A percentile compares a stretch with the other conserved stretches of the same genome.
Conservation (phyloP, 139 green algal genomes). For the Tetradesmus lagerheimii region DNA sequence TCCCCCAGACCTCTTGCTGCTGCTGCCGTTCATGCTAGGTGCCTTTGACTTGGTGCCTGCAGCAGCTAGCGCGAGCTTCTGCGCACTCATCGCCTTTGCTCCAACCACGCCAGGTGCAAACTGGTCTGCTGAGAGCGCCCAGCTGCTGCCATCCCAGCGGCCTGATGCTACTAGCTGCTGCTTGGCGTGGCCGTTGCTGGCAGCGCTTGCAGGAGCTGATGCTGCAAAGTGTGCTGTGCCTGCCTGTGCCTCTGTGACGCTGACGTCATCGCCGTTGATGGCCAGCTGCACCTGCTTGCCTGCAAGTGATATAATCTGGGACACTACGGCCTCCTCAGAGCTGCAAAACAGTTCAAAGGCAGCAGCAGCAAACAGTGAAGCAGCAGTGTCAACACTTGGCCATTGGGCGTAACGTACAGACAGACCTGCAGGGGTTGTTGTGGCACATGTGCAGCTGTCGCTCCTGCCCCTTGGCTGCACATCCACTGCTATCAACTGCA, state of each 20-base stretch:
- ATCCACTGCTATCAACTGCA: conserved; percentile 41
- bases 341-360: neutral
- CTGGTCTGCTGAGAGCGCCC: neutral
- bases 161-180: neutral
- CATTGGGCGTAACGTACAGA: no score
- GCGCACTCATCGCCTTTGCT: conserved; percentile 24
- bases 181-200: conserved; percentile 4
- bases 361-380: neutral
- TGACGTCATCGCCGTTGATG: conserved; percentile 38
- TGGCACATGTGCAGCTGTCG: no score
- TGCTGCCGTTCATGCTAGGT: conserved; percentile 5
- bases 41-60: neutral
- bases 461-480: no score
- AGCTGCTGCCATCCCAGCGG: neutral
- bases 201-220: conserved; percentile 6
- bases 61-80: neutral
- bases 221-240: neutral
- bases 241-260: neutral
- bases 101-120: neutral
- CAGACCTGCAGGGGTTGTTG: no score
- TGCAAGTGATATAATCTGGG: conserved; percentile 43
- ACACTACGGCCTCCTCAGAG: neutral
- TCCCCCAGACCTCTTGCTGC: neutral
- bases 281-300: conserved; percentile 52
- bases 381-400: no score